Evolutionary conservation across 139 green algal species (phyloP).

Genomic region (Chlorella sp.): DNA sequence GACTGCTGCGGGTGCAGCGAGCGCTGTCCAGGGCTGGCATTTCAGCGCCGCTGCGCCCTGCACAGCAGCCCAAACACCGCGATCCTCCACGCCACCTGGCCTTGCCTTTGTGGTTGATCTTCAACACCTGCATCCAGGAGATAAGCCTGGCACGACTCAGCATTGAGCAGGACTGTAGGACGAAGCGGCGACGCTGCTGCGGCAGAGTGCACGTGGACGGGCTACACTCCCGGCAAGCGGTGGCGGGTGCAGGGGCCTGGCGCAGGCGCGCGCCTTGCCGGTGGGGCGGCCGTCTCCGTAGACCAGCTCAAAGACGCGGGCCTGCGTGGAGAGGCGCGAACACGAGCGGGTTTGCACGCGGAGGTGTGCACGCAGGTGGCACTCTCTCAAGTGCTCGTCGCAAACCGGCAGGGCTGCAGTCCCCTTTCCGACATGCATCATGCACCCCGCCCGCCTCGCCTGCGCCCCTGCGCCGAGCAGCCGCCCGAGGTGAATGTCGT

Average conservation of each 20-base stretch:
- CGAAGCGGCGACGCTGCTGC: no score
- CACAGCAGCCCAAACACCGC: no score
- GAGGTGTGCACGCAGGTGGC: not conserved
- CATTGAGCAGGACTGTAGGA: no score
- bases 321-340: not conserved
- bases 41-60: no score
- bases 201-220: no score
- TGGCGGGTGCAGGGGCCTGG: no score
- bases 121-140: no score
- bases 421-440: not conserved
- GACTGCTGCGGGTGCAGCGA: no score
- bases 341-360: not conserved
- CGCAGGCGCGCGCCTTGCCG: no score
- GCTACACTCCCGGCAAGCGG: no score
- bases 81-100: conserved; percentile 20
- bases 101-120: conserved; percentile 32
- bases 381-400: not conserved
- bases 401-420: not conserved
- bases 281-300: conserved; percentile 26
- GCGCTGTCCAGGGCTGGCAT: no score
- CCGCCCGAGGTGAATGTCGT: conserved; percentile 7
- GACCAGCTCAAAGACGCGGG: conserved; percentile 24
- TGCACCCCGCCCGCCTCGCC: not conserved
- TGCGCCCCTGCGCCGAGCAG: conserved; percentile 25
- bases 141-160: no score